Conservation (phyloP, 441 rosid genomes). For the Croton setiger region DNA sequence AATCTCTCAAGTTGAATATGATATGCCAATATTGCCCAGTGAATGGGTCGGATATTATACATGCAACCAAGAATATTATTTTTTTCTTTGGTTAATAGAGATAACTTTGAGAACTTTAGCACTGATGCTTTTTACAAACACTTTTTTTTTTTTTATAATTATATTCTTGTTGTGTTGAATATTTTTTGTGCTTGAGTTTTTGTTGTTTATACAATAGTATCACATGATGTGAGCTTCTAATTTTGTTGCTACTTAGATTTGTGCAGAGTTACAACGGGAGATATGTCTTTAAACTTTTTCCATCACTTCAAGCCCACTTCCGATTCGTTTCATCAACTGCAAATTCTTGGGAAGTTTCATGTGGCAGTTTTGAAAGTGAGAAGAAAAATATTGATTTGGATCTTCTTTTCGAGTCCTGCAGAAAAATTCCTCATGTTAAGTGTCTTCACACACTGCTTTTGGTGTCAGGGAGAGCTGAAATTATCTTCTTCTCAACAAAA, state of each 20-base stretch:
- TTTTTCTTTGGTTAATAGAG: neutral
- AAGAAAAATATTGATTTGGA: constrained; percentile 37
- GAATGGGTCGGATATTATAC: neutral
- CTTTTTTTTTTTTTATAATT: neutral
- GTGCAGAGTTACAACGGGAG: constrained; percentile 28
- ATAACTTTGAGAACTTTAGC: neutral
- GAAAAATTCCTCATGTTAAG: constrained; percentile 41
- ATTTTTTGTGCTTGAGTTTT: neutral
- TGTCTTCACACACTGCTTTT: constrained; percentile 50
- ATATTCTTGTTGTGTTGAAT: neutral
- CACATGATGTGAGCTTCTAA: neutral
- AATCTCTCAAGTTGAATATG: neutral
- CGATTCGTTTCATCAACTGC: constrained; percentile 27
- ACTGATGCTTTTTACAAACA: neutral
- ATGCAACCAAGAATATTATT: too few relatives aligned
- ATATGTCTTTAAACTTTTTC: constrained; percentile 21
- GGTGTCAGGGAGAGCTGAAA: constrained; percentile 44
- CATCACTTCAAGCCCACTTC: constrained; percentile 10
- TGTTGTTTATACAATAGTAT: neutral
- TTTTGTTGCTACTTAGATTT: constrained; percentile 26
- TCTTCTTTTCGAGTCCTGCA: constrained; percentile 45
- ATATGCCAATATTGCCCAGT: neutral
- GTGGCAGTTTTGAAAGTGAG: constrained; percentile 17
- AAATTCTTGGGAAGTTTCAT: constrained; percentile 25
- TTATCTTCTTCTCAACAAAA: constrained; percentile 39